phyloP scores from a whole-genome alignment of 192 early-diverging fungal genomes.

The Backusella mclennaniae region DNA sequence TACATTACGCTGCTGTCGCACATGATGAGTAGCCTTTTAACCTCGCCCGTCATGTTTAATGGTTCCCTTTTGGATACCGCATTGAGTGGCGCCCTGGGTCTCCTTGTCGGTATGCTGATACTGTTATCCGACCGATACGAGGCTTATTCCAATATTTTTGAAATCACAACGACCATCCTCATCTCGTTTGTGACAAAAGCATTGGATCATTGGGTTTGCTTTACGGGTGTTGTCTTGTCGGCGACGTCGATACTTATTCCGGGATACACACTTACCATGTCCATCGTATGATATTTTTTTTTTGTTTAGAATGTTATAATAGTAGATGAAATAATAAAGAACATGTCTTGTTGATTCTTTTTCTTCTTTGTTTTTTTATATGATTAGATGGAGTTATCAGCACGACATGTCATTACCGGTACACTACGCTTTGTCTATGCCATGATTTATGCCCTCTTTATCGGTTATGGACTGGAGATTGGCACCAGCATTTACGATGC shows the following conservation, averaged over 20 bases:
- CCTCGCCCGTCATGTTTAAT: slow-evolving; percentile 60
- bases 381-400: slow-evolving; percentile 72
- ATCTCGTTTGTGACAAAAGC: slow-evolving; percentile 22
- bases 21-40: slow-evolving; percentile 50
- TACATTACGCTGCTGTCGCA: slow-evolving; percentile 52
- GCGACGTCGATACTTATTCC: slow-evolving; percentile 57
- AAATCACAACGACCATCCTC: slow-evolving; percentile 32
- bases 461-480: slow-evolving; percentile 69
- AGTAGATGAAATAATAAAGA: too few species aligned
- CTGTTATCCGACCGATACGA: slow-evolving; percentile 55
- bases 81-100: slow-evolving; percentile 48
- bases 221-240: slow-evolving; percentile 21
- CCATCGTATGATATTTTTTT: slow-evolving; percentile 45
- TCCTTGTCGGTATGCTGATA: slow-evolving; percentile 57
- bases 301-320: neutral
- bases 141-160: slow-evolving; percentile 64
- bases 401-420: slow-evolving; percentile 86
- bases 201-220: slow-evolving; percentile 18
- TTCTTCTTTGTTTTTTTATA: neutral
- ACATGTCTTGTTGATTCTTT: neutral
- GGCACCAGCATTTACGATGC: slow-evolving; percentile 20
- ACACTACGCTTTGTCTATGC: slow-evolving; percentile 50
- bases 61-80: slow-evolving; percentile 55
- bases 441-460: slow-evolving; percentile 58
- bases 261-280: slow-evolving; percentile 75